Conservation (phyloP, 208 protist genomes). For the Crithidia expoeki region DNA sequence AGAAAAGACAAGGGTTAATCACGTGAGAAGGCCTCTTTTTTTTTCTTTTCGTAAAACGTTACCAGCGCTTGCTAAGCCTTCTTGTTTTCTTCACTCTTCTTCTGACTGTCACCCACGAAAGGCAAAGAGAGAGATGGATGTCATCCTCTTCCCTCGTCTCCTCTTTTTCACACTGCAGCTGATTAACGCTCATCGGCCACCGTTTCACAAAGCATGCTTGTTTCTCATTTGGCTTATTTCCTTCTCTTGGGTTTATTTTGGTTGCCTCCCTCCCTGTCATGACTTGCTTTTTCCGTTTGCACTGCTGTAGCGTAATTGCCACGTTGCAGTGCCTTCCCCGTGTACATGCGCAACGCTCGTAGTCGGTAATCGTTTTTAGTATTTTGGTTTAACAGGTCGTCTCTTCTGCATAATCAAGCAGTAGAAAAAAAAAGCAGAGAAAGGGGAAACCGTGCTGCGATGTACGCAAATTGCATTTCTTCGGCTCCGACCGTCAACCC, state of each 20-base stretch:
- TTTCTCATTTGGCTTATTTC: not conserved
- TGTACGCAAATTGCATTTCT: too few relatives aligned
- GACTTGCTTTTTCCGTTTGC: too few relatives aligned
- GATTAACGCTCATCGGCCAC: not conserved
- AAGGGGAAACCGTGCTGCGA: too few relatives aligned
- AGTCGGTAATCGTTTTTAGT: too few relatives aligned
- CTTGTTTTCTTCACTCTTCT: constrained; percentile 1
- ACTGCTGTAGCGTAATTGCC: too few relatives aligned
- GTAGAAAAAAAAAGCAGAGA: too few relatives aligned
- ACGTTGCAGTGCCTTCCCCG: too few relatives aligned
- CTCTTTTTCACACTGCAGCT: not conserved
- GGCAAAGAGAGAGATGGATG: not conserved
- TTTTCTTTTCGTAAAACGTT: not conserved
- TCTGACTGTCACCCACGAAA: not conserved
- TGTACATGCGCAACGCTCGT: too few relatives aligned
- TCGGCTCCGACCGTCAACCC: too few relatives aligned
- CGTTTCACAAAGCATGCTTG: not conserved
- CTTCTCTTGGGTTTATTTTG: not conserved
- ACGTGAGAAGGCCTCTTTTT: not conserved
- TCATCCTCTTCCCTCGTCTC: not conserved
- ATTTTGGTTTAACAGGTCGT: too few relatives aligned
- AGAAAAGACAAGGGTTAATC: not conserved
- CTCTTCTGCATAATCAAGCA: too few relatives aligned
- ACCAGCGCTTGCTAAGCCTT: not conserved
- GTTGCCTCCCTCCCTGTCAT: too few relatives aligned